These are phyloP conservation scores for Rosellinia necatrix DNA, from an alignment of 2,329 filamentous ascomycete genomes.

Conservation along the genomic window DNA sequence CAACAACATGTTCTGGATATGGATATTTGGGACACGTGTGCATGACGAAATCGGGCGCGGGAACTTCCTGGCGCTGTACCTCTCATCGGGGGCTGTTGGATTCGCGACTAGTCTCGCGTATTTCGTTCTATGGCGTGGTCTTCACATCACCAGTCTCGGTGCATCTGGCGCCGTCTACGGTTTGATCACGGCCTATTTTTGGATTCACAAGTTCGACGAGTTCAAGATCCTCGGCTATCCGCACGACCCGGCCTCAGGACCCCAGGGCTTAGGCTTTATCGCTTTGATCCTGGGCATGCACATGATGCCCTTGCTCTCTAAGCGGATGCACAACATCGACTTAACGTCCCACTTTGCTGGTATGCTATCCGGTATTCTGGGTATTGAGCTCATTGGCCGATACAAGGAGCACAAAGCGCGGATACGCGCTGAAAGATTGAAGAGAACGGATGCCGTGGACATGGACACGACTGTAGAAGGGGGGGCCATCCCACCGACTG, in stretches of 20 bases:
- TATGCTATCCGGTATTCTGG: slow-evolving; percentile 52
- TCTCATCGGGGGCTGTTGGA: slow-evolving; percentile 61
- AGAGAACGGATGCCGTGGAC: slow-evolving; percentile 32
- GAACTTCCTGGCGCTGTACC: slow-evolving; percentile 70
- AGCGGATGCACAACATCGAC: slow-evolving; percentile 50
- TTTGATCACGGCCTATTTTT: slow-evolving; percentile 65
- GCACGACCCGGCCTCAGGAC: slow-evolving; percentile 55
- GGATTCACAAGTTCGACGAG: slow-evolving; percentile 59
- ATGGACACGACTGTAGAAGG: slow-evolving; percentile 24
- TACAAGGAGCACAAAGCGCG: slow-evolving; percentile 37
- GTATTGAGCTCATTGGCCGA: slow-evolving; percentile 44
- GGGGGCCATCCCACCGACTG: slow-evolving; percentile 10
- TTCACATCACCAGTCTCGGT: slow-evolving; percentile 62
- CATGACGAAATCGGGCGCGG: slow-evolving; percentile 74
- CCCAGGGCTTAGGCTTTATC: slow-evolving; percentile 60
- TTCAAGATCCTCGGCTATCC: slow-evolving; percentile 63
- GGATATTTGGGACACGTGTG: slow-evolving; percentile 67
- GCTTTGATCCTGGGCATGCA: slow-evolving; percentile 56
- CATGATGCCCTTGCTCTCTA: slow-evolving; percentile 49
- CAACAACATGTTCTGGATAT: slow-evolving; percentile 68
- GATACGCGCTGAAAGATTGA: slow-evolving; percentile 33
- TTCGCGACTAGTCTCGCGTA: slow-evolving; percentile 61
- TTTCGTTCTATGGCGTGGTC: slow-evolving; percentile 51
- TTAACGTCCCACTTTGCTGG: slow-evolving; percentile 59
- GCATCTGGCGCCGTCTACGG: slow-evolving; percentile 69